Evolutionary conservation across 2,329 filamentous ascomycete species (phyloP).

Genomic region (Aureobasidium lini): DNA sequence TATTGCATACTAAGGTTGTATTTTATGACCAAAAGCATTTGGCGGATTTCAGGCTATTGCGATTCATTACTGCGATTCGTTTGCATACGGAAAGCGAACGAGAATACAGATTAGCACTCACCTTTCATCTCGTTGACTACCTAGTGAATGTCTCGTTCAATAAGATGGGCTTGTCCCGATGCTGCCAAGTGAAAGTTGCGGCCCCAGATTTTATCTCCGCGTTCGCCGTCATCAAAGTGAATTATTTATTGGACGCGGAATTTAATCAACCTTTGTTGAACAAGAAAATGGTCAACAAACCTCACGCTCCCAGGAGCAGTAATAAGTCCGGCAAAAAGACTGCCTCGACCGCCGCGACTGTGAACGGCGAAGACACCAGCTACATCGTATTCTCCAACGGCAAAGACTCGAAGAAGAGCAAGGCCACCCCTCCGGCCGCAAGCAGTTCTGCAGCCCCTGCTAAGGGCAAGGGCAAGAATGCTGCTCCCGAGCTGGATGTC

Average conservation of each 20-base stretch:
- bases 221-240: slow-evolving; percentile 2
- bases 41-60: background rate
- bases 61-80: background rate
- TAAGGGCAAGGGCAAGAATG: slow-evolving; percentile 25
- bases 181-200: background rate
- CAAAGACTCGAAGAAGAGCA: slow-evolving; percentile 38
- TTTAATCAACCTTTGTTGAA: background rate
- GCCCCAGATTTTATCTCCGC: slow-evolving; percentile 2
- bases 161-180: too few relatives aligned
- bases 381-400: slow-evolving; percentile 43
- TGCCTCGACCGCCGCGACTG: slow-evolving; percentile 23
- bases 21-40: background rate
- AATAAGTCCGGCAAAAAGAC: slow-evolving; percentile 31
- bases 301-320: slow-evolving; percentile 36
- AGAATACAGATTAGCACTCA: too few relatives aligned
- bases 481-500: slow-evolving; percentile 18
- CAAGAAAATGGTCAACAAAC: slow-evolving; percentile 41
- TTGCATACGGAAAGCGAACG: too few relatives aligned
- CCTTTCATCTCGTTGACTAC: too few relatives aligned
- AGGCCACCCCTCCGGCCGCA: slow-evolving; percentile 20
- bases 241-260: background rate
- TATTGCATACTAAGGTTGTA: background rate
- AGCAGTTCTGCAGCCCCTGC: slow-evolving; percentile 15
- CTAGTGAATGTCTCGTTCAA: too few relatives aligned
- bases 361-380: slow-evolving; percentile 40